Percentiles rank a stretch among this genome's conserved stretches.
phyloP scores from a whole-genome alignment of 768 basidiomycete genomes.

The Tulasnella sp. region DNA sequence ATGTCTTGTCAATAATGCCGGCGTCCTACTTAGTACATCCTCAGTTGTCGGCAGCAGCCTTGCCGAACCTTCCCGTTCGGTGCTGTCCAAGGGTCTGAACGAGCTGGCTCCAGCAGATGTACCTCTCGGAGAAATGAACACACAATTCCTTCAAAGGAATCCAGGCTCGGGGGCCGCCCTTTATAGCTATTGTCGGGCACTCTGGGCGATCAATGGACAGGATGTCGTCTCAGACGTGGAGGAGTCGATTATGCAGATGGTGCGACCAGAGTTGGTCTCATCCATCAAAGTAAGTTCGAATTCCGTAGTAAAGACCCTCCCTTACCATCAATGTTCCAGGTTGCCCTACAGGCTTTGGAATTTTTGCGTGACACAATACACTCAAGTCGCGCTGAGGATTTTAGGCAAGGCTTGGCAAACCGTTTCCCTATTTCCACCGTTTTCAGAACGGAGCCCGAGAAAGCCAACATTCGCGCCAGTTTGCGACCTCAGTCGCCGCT shows the following conservation, averaged over 20 bases:
- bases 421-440: background rate
- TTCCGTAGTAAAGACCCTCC: background rate
- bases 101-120: constrained; percentile 46
- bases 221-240: constrained; percentile 50
- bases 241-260: constrained; percentile 37
- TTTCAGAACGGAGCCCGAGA: background rate
- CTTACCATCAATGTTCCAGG: constrained; percentile 30
- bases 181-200: constrained; percentile 52
- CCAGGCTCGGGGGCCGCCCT: constrained; percentile 39
- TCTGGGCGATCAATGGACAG: constrained; percentile 30
- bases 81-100: constrained; percentile 38
- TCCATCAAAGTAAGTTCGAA: constrained; percentile 35
- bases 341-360: constrained; percentile 35
- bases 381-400: constrained; percentile 49
- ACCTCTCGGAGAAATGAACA: constrained; percentile 56
- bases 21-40: constrained; percentile 4
- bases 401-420: constrained; percentile 19
- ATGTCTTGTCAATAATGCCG: background rate
- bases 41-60: constrained; percentile 38
- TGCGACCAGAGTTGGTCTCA: constrained; percentile 34
- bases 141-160: constrained; percentile 61
- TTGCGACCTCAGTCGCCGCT: background rate
- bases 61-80: constrained; percentile 37
- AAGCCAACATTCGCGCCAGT: background rate
- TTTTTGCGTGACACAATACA: constrained; percentile 38